Evolutionary conservation across 2,329 filamentous ascomycete genomes (phyloP), one percentile per base, ranked within the genome.

Genomic region (Aureobasidium sp.): DNA sequence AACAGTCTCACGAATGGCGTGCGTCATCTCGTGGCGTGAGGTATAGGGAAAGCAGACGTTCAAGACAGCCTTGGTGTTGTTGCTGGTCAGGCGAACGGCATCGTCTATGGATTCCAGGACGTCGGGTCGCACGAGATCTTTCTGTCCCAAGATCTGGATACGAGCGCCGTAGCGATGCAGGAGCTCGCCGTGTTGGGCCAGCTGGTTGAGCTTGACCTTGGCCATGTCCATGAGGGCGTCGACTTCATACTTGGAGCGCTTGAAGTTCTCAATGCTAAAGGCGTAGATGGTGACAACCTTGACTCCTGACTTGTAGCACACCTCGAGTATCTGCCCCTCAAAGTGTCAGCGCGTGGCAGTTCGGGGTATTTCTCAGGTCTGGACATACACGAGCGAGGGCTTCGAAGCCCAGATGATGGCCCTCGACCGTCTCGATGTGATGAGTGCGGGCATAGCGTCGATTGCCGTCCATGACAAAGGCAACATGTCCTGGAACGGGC

Each of bases 401-500:
- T 76, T 99, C 94, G 68, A 97, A 99, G 2, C 94, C 94, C 67
- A 95, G 78, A 71, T 96, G 92, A 73, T 99, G 94, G 25, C 94
- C 94, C 75, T 99, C 93, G 35, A 97, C 86, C 0, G 92, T 96
- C 78, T 99, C 94, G 72, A 99, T 96, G 65, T 93, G 86, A 76
- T 94, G 90, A 64, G 82, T 88, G 63, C 89, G 83, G 15, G 94
- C 94, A 77, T 95, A 99, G 47, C 94, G 87, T 69, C 94, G 81
- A 75, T 99, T 99, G 60, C 94, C 94, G 73, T 99, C 94, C 94
- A 99, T 99, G 67, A 96, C 93, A 71, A 99, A 99, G n/a, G 94
- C 94, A 63, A 99, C 84, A 83, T 99, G 94, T 69, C 90, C 86
- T 10, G 94, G 94, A 60, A 99, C 87, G 1, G 91, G 90, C 0